Conservation (phyloP, 1,139 yeast genomes). For the Pichia sp. region DNA sequence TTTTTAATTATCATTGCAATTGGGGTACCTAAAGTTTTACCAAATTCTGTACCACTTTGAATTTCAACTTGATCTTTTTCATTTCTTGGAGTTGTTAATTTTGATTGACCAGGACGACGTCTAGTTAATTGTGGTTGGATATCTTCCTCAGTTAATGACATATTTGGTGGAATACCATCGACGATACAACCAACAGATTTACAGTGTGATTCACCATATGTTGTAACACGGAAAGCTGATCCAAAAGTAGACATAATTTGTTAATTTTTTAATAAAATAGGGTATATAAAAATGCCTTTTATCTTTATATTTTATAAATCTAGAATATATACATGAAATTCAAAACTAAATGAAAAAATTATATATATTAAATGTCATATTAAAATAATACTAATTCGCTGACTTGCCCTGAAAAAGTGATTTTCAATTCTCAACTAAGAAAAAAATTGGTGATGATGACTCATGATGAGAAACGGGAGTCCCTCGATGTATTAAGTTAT, state of each 20-base stretch:
- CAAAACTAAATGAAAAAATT: too few species aligned
- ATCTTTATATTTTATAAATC: too few species aligned
- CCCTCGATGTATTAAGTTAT: too few species aligned
- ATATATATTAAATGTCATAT: too few species aligned
- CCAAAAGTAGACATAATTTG: constrained; percentile 59
- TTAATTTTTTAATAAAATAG: too few species aligned
- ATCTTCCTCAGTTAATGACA: constrained; percentile 76
- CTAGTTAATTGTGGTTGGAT: constrained; percentile 93
- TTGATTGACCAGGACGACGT: constrained; percentile 96
- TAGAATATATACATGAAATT: too few species aligned
- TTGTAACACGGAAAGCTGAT: constrained; percentile 64
- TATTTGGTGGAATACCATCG: constrained; percentile 96
- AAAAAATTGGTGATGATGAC: too few species aligned
- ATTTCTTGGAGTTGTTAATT: constrained; percentile 87
- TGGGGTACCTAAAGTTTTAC: constrained; percentile 90
- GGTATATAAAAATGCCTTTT: too few species aligned
- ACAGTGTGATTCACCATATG: constrained; percentile 98
- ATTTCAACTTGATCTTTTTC: constrained; percentile 90
- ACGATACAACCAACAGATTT: constrained; percentile 98
- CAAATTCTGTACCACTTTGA: constrained; percentile 92
- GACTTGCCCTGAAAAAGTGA: too few species aligned
- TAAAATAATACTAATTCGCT: too few species aligned
- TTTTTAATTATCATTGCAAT: constrained; percentile 88
- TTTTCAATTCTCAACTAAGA: too few species aligned
- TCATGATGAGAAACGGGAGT: too few species aligned